Evolutionary conservation across 2,329 filamentous ascomycete species (phyloP), one percentile per base, ranked within the genome.

Genomic region (Fusarium sp.): DNA sequence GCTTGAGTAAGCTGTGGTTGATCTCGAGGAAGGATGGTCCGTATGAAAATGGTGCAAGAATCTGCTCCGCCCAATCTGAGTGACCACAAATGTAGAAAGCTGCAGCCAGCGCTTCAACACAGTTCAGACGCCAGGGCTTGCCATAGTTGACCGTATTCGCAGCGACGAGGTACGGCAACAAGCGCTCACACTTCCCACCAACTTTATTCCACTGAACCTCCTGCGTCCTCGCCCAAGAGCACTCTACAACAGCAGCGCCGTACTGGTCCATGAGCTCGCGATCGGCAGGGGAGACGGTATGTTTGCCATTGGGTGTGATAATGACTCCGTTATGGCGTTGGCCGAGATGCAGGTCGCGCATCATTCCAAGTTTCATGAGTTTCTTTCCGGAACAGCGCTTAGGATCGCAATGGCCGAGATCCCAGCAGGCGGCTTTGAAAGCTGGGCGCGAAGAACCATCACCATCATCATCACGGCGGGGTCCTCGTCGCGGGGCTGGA

Each of bases 111-210:
- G 96, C 96, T 85, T 99, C 96, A 35, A 95, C 96, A 78, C 96
- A 99, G 82, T 99, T 99, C 71, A 99, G 82, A 61, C 95, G 88
- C 94, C 95, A 98, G 9, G 96, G 96, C 79, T 94, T 94, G 69
- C 96, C 96, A 83, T 99, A 99, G 84, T 99, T 99, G 79, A 98
- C 96, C 3, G 93, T 93, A 81, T 99, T 99, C 53, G 96, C 96
- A 10, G 96, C 96, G 56, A 99, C 95, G 12, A 99, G 91, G 82
- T 99, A 99, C 0, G 96, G 96, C 64, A 99, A 85, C 72, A 98
- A 83, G 60, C 96, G 88, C 85, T 97, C 95, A 82, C 95, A 97
- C 82, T 95, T 96, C 30, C 96, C 96, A 33, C 96, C 96, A 67
- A 99, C 97, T 75, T 93, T 93, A 66, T 87, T 88, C 90, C 96